phyloP scores from a whole-genome alignment of 129 eudicot genomes.

The Pittosporum tobira region DNA sequence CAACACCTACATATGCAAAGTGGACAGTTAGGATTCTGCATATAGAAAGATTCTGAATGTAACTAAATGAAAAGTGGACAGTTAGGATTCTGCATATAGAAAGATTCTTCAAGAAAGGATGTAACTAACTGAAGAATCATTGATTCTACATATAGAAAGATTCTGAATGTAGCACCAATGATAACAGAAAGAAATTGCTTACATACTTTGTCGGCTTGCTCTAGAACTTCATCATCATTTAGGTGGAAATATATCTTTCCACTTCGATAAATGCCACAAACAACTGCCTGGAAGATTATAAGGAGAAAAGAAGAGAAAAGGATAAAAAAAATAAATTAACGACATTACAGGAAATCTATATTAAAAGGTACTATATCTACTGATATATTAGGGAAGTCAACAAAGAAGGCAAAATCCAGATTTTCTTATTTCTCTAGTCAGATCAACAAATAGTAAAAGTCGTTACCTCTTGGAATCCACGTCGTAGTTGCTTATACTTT shows the following conservation, averaged over 20 bases:
- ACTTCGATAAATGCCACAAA: constrained; percentile 67
- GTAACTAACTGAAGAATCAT: neutral
- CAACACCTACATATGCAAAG: constrained; percentile 42
- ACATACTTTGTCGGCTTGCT: constrained; percentile 81
- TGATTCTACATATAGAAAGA: neutral
- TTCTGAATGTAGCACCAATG: neutral
- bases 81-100: neutral
- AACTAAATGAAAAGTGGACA: neutral
- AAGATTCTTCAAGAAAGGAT: neutral
- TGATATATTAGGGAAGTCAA: neutral
- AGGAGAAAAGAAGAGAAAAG: neutral
- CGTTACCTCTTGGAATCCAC: constrained; percentile 82
- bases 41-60: neutral
- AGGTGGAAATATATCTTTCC: constrained; percentile 83
- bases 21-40: neutral
- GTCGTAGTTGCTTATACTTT: constrained; percentile 58
- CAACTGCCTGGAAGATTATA: constrained; percentile 59
- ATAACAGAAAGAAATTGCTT: neutral
- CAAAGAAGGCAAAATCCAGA: neutral
- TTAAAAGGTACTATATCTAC: neutral
- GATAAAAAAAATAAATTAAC: neutral
- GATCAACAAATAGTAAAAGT: neutral
- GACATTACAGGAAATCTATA: neutral
- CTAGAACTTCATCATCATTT: constrained; percentile 64
- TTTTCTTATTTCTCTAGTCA: neutral